A percentile compares a stretch with the other conserved stretches of the same genome.
phyloP scores from a whole-genome alignment of 805 yeast species.

The Middelhovenomyces tepae region DNA sequence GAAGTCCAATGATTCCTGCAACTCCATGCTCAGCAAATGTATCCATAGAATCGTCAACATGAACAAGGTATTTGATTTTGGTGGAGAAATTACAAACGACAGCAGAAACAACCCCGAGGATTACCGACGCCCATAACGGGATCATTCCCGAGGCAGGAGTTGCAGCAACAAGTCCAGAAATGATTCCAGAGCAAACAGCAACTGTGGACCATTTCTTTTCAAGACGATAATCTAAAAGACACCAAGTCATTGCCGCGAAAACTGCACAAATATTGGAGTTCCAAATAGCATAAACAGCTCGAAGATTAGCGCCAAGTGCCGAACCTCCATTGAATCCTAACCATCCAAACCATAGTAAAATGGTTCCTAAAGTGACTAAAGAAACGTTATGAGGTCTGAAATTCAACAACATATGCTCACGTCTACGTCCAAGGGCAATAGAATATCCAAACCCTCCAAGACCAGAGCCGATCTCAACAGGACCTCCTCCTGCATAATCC shows the following conservation, averaged over 20 bases:
- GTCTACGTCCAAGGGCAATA: slow-evolving; percentile 55
- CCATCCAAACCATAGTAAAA: slow-evolving; percentile 91
- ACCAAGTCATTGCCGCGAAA: slow-evolving; percentile 89
- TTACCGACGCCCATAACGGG: slow-evolving; percentile 83
- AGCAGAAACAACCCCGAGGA: slow-evolving; percentile 76
- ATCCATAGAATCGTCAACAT: slow-evolving; percentile 90
- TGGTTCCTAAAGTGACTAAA: slow-evolving; percentile 80
- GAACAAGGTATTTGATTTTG: slow-evolving; percentile 67
- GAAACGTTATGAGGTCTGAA: slow-evolving; percentile 94
- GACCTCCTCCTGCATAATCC: slow-evolving; percentile 98
- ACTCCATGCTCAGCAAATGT: slow-evolving; percentile 97
- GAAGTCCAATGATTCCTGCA: slow-evolving; percentile 83
- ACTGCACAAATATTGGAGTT: slow-evolving; percentile 87
- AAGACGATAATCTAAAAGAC: slow-evolving; percentile 76
- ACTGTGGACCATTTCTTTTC: slow-evolving; percentile 92
- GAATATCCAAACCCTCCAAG: slow-evolving; percentile 71
- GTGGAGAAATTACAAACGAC: slow-evolving; percentile 84
- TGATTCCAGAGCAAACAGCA: slow-evolving; percentile 90
- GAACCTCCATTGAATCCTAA: slow-evolving; percentile 90
- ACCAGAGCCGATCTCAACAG: slow-evolving; percentile 89
- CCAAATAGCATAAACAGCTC: slow-evolving; percentile 84
- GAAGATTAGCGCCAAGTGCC: slow-evolving; percentile 69
- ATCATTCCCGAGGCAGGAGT: slow-evolving; percentile 91
- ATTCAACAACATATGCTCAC: slow-evolving; percentile 64
- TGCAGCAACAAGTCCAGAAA: slow-evolving; percentile 94